These are phyloP conservation scores for Tolypocladium tropicale DNA, from an alignment of 2,329 filamentous ascomycete species.

Conservation along the genomic window DNA sequence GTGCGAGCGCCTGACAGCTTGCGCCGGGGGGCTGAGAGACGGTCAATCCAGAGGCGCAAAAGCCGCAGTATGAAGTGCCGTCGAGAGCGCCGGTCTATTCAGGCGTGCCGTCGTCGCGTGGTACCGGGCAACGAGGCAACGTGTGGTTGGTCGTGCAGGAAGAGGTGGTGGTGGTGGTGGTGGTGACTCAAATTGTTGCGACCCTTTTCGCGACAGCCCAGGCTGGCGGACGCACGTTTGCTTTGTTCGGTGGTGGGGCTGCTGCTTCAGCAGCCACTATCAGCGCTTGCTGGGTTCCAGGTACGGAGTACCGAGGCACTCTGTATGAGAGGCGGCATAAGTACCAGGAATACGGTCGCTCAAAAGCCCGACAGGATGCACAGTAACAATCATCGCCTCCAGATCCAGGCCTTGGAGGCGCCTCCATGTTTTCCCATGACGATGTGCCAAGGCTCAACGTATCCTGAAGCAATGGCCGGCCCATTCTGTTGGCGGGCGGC, in stretches of 20 bases:
- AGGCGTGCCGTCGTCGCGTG: not conserved
- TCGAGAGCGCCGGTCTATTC: not conserved
- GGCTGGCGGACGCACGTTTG: not conserved
- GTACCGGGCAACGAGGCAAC: not conserved
- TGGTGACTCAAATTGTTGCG: not conserved
- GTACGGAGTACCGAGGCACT: no score
- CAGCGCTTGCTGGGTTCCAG: no score
- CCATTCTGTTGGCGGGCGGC: not conserved
- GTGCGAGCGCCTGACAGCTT: not conserved
- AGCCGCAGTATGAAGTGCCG: not conserved
- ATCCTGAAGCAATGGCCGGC: not conserved
- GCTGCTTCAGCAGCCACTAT: not conserved
- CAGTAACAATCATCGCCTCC: no score
- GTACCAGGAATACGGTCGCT: not conserved
- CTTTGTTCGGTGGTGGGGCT: not conserved
- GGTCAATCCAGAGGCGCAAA: not conserved
- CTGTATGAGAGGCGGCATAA: no score
- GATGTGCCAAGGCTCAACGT: not conserved
- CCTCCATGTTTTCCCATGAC: not conserved
- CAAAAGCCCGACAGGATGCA: not conserved
- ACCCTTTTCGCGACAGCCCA: not conserved
- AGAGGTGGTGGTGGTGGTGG: not conserved
- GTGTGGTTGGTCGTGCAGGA: not conserved
- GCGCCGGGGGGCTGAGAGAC: not conserved
- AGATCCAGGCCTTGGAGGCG: no score